phyloP scores from a whole-genome alignment of 345 rosid species.

The Camelina sativa region DNA sequence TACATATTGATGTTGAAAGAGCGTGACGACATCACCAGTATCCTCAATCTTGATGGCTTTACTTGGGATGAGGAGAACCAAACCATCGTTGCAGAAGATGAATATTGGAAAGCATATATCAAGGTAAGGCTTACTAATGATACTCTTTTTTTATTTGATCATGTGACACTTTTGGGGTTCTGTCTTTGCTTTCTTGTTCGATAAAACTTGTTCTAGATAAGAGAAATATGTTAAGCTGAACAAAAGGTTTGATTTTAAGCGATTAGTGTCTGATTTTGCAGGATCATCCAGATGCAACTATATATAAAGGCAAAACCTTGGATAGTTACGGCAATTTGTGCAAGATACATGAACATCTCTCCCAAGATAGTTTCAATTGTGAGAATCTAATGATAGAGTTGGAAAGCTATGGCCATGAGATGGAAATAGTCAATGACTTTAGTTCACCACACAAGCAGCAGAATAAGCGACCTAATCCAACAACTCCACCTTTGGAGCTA shows the following conservation, averaged over 20 bases:
- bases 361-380: conserved; percentile 38
- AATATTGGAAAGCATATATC: conserved; percentile 61
- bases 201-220: not conserved
- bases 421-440: conserved; percentile 42
- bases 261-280: conserved; percentile 44
- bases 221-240: not conserved
- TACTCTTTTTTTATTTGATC: not conserved
- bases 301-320: conserved; percentile 55
- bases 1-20: conserved; percentile 66
- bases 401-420: conserved; percentile 38
- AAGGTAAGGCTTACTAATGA: conserved; percentile 50
- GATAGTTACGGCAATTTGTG: conserved; percentile 53
- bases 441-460: conserved; percentile 44
- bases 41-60: conserved; percentile 60
- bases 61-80: conserved; percentile 66
- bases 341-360: conserved; percentile 54
- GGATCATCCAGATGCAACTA: conserved; percentile 65
- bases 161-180: not conserved
- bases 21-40: conserved; percentile 55
- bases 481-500: conserved; percentile 29
- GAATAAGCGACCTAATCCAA: conserved; percentile 47
- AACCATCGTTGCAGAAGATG: conserved; percentile 56
- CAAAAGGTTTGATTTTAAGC: not conserved
- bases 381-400: conserved; percentile 43
- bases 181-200: not conserved